Conservation (phyloP, 805 yeast species). For the Yamadazyma sp. region DNA sequence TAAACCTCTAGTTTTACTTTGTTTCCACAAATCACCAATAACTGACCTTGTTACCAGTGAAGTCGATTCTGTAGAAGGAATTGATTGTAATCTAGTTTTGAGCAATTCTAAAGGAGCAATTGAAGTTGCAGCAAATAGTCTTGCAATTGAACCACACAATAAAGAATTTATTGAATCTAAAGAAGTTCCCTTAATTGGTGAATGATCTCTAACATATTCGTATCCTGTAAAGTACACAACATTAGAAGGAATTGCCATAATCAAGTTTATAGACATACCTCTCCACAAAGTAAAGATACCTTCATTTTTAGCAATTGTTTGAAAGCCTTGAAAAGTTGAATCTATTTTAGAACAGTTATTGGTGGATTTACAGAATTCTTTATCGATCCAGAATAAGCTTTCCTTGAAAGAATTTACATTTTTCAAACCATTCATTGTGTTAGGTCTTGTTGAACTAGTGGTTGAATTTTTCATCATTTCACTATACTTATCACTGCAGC, state of each 20-base stretch:
- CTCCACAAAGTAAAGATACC: constrained; percentile 83
- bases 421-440: too few relatives aligned
- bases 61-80: constrained; percentile 42
- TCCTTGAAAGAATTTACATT: too few relatives aligned
- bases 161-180: constrained; percentile 83
- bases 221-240: constrained; percentile 93
- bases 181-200: constrained; percentile 44
- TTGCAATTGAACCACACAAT: constrained; percentile 79
- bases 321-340: constrained; percentile 75
- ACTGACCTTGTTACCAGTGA: constrained; percentile 40
- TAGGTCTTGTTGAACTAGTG: too few relatives aligned
- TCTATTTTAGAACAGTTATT: constrained; percentile 47
- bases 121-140: constrained; percentile 77
- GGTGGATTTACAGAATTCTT: constrained; percentile 32
- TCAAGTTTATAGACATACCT: constrained; percentile 75
- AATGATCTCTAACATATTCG: constrained; percentile 76
- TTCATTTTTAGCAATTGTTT: constrained; percentile 63
- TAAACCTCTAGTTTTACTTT: constrained; percentile 56
- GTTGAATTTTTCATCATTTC: constrained; percentile 13
- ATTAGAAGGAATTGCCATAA: constrained; percentile 92
- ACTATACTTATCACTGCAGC: constrained; percentile 21
- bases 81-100: constrained; percentile 88
- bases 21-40: constrained; percentile 49
- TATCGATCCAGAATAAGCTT: constrained; percentile 16
- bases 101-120: constrained; percentile 86